Conservation (phyloP, 2,329 filamentous ascomycete species). For the Nothophaeocryptopus gaeumannii region DNA sequence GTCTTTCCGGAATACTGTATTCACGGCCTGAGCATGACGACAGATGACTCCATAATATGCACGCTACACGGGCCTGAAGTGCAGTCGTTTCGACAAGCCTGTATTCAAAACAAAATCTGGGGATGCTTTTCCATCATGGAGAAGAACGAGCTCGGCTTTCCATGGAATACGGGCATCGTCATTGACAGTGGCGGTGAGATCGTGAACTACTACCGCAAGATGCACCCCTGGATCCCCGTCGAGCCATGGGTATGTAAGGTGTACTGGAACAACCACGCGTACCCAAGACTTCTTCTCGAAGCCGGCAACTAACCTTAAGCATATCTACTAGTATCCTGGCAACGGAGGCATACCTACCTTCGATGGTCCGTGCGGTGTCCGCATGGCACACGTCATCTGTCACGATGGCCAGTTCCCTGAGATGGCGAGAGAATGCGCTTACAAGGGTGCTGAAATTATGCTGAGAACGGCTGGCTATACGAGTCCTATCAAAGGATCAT, state of each 20-base stretch:
- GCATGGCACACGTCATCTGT: conserved; percentile 30
- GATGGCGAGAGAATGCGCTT: conserved; percentile 31
- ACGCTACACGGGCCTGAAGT: conserved; percentile 32
- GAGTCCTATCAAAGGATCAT: conserved; percentile 25
- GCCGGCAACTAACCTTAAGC: not conserved
- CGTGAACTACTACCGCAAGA: conserved; percentile 30
- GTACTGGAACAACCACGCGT: not conserved
- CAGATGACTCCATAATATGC: conserved; percentile 30
- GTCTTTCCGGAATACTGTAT: conserved; percentile 34
- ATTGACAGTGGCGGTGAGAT: conserved; percentile 25
- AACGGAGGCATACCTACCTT: conserved; percentile 27
- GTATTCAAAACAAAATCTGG: conserved; percentile 29
- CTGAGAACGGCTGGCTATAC: conserved; percentile 29
- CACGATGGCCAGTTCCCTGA: conserved; percentile 32
- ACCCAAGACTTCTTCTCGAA: not conserved
- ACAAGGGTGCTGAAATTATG: conserved; percentile 30
- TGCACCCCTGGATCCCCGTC: conserved; percentile 30
- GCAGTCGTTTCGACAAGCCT: conserved; percentile 28
- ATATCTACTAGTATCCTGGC: conserved; percentile 23
- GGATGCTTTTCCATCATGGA: conserved; percentile 35
- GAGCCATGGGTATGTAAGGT: conserved; percentile 21
- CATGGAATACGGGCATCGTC: conserved; percentile 29
- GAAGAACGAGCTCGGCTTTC: conserved; percentile 24
- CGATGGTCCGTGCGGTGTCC: conserved; percentile 22
- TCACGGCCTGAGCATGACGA: conserved; percentile 32